Evolutionary conservation across 192 early-diverging fungal genomes (phyloP).

Genomic region (Podila verticillata): DNA sequence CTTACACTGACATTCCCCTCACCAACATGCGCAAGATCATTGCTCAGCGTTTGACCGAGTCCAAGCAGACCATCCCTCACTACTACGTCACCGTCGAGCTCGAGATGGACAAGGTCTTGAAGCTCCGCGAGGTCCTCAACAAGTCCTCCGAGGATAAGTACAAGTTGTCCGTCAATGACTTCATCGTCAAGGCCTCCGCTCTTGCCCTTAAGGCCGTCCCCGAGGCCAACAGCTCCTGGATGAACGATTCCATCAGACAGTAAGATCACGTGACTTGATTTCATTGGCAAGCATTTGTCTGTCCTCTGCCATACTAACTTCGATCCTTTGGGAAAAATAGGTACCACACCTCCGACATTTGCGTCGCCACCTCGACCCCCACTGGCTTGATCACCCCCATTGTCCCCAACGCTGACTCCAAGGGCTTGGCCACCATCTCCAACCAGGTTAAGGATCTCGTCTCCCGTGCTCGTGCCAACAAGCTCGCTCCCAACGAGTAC

Average conservation of each 20-base stretch:
- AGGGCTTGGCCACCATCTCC: conserved; percentile 89
- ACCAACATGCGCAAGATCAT: conserved; percentile 87
- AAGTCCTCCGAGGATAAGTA: conserved; percentile 82
- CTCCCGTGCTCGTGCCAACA: conserved; percentile 82
- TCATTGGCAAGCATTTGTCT: conserved; percentile 11
- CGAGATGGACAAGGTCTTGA: conserved; percentile 88
- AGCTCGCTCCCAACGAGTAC: conserved; percentile 95
- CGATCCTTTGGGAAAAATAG: conserved; percentile 34
- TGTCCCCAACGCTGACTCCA: conserved; percentile 80
- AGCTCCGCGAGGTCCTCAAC: conserved; percentile 92
- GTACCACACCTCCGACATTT: conserved; percentile 92
- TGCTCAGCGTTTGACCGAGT: conserved; percentile 78
- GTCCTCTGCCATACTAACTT: neutral
- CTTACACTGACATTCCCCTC: conserved; percentile 78
- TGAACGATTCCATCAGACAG: conserved; percentile 89
- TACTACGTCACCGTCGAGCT: conserved; percentile 89
- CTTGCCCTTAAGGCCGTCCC: conserved; percentile 92
- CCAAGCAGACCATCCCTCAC: conserved; percentile 80
- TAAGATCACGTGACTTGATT: conserved; percentile 46
- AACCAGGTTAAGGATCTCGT: conserved; percentile 88
- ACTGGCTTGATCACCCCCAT: conserved; percentile 97
- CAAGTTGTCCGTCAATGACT: conserved; percentile 99
- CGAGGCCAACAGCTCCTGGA: conserved; percentile 91
- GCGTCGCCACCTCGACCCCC: conserved; percentile 94
- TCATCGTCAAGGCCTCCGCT: conserved; percentile 95